A percentile compares a stretch with the other conserved stretches of the same genome.
These are phyloP conservation scores for Pisolithus tinctorius DNA, from an alignment of 768 basidiomycete genomes.

Conservation along the genomic window DNA sequence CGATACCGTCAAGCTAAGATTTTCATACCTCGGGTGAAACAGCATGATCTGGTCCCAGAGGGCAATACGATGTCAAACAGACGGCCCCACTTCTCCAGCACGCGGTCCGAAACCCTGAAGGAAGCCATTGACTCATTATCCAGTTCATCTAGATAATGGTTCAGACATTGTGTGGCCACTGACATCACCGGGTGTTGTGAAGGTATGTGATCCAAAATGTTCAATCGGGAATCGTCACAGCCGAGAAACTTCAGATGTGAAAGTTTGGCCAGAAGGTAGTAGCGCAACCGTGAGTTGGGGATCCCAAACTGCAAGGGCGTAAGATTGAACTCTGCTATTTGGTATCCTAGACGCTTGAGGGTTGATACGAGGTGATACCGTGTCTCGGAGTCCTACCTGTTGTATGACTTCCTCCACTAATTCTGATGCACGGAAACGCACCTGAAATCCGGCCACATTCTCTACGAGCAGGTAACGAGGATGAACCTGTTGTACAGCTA, in stretches of 20 bases:
- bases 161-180: constrained; percentile 2
- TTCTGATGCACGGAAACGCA: constrained; percentile 22
- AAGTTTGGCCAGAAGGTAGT: constrained; percentile 68
- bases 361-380: constrained; percentile 47
- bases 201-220: constrained; percentile 51
- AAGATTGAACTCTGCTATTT: constrained; percentile 53
- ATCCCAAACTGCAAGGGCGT: constrained; percentile 75
- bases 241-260: constrained; percentile 33
- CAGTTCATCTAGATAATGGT: constrained; percentile 9
- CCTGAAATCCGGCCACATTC: constrained; percentile 83
- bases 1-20: not conserved
- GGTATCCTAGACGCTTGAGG: constrained; percentile 51
- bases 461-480: constrained; percentile 64
- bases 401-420: constrained; percentile 5
- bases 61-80: constrained; percentile 76
- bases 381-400: constrained; percentile 54
- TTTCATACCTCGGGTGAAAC: constrained; percentile 67
- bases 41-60: constrained; percentile 57
- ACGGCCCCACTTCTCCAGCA: constrained; percentile 71
- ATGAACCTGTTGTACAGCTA: constrained; percentile 37
- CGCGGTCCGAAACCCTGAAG: constrained; percentile 48
- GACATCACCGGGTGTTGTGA: constrained; percentile 29
- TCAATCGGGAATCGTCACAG: constrained; percentile 10
- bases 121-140: constrained; percentile 14
- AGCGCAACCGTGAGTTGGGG: constrained; percentile 76